Evolutionary conservation across 208 protist species (phyloP), one percentile per base, ranked within the genome.

Genomic region (Trypanosoma avium): DNA sequence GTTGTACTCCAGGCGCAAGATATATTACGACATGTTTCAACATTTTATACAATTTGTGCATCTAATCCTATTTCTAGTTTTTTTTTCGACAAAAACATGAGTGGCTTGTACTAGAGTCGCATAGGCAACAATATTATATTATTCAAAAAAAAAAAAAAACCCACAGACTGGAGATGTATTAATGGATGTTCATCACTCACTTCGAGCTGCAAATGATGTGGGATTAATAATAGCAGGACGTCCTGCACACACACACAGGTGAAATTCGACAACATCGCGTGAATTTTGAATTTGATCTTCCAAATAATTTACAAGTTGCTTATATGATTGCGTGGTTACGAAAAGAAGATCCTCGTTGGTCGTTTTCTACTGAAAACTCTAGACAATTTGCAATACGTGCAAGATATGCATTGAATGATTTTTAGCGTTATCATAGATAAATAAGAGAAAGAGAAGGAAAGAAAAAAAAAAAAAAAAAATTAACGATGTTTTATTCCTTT

Each of bases 291-390:
- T 96, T 96, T 60, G 91, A 96, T 49, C 66, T 94, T 21, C 86
- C 91, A 3, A 88, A 73, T 58, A 85, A 94, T 45, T 77, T 96
- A 22, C 82, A 81, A 46, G 82, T 96, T 33, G 91, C 91, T 7
- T 96, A 96, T 70, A 84, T 96, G 81, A 93, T 96, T 73, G 91
- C 88, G 9, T 96, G 91, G 88, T 75, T 94, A 58, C 81, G 91
- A 55, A 96, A 96, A 58, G 91, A 96, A 57, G 91, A 96, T 69
- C 91, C 91, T 30, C 83, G 91, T 22, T 96, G 91, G 91, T 69
- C 88, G 6, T 88, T 94, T 48, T 93, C 91, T 7, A 96, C 91
- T 4, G 91, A 96, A 47, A 96, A 96, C 67, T 92, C 79, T 30
- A 78, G 86, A 30, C 88, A 94, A 5, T 96, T 96, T 57, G 85